Evolutionary conservation across 441 rosid genomes (phyloP), one percentile per base, ranked within the genome.

Genomic region (California macrophylla): DNA sequence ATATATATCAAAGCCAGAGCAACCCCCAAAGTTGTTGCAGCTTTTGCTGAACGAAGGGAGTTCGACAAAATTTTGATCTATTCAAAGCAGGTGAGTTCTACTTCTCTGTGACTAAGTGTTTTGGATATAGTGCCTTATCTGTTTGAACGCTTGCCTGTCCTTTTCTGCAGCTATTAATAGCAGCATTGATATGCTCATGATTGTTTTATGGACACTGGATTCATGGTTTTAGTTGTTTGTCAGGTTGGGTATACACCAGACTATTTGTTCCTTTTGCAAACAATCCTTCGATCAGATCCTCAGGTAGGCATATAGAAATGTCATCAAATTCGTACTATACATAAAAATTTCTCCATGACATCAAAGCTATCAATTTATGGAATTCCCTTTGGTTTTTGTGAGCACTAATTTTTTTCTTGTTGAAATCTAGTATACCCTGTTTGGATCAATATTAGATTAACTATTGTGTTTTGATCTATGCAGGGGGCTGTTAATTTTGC

Each of bases 231-330:
- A 68, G 58, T 69, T 47, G 70, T 74, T 45, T 63, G 76, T 60
- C 75, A 96, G 99, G 99, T 96, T 83, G 99, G 99, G 72, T 96
- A 96, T 78, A 86, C 96, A 61, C 99, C 99, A 71, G 99, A 96
- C 73, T 93, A 96, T 81, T 77, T 96, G 87, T 92, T 96, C 81
- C 99, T 93, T 78, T 86, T 96, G 81, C 99, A 96, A 93, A 93
- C 99, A 21, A 96, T 96, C 70, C 96, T 96, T 62, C 96, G 98
- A n/a, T 42, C 98, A 29, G 99, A 96, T 84, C 96, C 99, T 63
- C 98, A 96, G 98, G 99, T 96, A 79, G 61, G 77, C 78, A 45
- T 72, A 73, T 72, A 73, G 67, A 70, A 60, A 60, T 66, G 70
- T 32, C 1, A 52, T 1, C 10, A 9, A 54, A n/a, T 56, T 20